A percentile compares a stretch with the other conserved stretches of the same genome.
These are phyloP conservation scores for Mycocentrospora acerina DNA, from an alignment of 2,329 filamentous ascomycete species.

Conservation along the genomic window DNA sequence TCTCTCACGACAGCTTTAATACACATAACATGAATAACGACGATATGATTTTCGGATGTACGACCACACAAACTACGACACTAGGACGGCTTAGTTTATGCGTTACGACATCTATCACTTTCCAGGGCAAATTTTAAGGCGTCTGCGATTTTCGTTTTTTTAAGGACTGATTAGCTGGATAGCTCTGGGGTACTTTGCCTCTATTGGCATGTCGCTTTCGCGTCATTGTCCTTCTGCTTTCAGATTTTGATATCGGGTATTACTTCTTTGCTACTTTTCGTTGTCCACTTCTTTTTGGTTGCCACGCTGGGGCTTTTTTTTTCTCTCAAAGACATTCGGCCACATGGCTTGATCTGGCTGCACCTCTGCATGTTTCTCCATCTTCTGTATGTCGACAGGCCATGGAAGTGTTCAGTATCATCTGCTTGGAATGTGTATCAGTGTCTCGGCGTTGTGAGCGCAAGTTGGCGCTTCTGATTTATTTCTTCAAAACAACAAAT, in stretches of 20 bases:
- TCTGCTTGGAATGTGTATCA: too few relatives aligned
- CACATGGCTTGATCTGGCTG: conserved; percentile 14
- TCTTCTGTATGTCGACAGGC: conserved; percentile 13
- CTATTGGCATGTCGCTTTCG: background rate
- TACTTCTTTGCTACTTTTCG: background rate
- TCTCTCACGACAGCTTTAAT: conserved; percentile 5
- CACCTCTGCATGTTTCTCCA: too few relatives aligned
- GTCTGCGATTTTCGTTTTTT: conserved; percentile 3
- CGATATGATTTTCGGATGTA: conserved; percentile 23
- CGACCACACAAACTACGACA: conserved; percentile 14
- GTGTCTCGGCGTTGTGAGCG: too few relatives aligned
- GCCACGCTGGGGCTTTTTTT: conserved; percentile 6
- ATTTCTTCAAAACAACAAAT: too few relatives aligned
- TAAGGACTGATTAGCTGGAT: background rate
- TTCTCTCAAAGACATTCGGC: conserved; percentile 13
- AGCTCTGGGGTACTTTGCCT: background rate
- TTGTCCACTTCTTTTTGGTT: conserved; percentile 8
- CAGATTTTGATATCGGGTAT: background rate
- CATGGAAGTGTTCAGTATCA: too few relatives aligned
- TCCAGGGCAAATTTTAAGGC: conserved; percentile 6
- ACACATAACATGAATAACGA: conserved; percentile 6
- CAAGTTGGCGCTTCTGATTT: too few relatives aligned
- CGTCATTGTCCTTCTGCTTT: background rate
- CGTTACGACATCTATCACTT: conserved; percentile 4
- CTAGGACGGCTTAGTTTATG: conserved; percentile 8